Conservation (phyloP, 495 filamentous ascomycete genomes). For the Viridothelium virens region DNA sequence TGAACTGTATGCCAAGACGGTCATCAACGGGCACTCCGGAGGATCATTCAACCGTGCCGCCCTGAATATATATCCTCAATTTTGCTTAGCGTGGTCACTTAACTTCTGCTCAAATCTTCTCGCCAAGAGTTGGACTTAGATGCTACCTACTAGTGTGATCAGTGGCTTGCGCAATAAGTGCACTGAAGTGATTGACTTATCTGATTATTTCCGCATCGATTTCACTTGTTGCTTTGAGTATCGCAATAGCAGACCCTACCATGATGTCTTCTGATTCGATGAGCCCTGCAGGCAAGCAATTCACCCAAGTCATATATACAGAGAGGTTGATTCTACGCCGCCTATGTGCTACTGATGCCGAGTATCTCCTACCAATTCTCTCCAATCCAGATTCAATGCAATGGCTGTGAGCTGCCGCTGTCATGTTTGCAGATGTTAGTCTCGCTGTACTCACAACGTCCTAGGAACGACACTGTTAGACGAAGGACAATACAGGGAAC, state of each 20-base stretch:
- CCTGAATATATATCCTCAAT: not conserved
- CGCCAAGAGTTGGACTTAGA: no score
- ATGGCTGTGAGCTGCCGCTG: conserved; percentile 11
- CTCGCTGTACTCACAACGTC: not conserved
- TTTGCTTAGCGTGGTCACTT: not conserved
- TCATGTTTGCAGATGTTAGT: not conserved
- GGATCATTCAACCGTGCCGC: not conserved
- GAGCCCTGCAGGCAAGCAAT: not conserved
- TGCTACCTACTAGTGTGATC: not conserved
- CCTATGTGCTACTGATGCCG: conserved; percentile 14
- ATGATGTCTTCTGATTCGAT: not conserved
- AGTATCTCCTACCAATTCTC: conserved; percentile 11
- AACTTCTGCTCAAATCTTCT: no score
- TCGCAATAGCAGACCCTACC: not conserved
- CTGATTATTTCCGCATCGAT: not conserved
- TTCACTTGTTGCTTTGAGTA: not conserved
- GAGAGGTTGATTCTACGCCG: conserved; percentile 16
- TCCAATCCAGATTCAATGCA: conserved; percentile 15
- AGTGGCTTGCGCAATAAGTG: not conserved
- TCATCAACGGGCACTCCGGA: not conserved
- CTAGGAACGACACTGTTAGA: not conserved
- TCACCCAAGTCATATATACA: conserved; percentile 1
- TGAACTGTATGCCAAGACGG: no score
- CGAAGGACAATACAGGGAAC: not conserved
- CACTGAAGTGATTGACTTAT: not conserved